A percentile compares a stretch with the other conserved stretches of the same genome.
Conservation (phyloP, 2,329 filamentous ascomycete species). For the Niveomyces coronatus region DNA sequence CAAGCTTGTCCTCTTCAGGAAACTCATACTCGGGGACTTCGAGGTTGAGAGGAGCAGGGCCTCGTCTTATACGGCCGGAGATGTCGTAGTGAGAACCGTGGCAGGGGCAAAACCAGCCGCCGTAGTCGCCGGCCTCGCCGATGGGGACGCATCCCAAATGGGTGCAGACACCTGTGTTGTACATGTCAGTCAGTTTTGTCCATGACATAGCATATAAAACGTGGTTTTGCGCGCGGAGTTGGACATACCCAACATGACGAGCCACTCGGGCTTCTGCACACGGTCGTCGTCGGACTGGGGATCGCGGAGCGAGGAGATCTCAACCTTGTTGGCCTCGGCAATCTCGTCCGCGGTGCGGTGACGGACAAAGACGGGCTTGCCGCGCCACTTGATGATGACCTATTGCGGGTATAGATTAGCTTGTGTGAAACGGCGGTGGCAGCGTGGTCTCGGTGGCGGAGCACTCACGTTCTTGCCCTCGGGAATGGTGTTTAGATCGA, state of each 20-base stretch:
- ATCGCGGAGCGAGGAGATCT: conserved; percentile 76
- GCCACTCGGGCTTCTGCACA: conserved; percentile 97
- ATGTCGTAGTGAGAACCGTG: conserved; percentile 99
- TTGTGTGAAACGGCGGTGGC: not conserved
- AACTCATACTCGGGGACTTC: conserved; percentile 92
- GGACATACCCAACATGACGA: conserved; percentile 88
- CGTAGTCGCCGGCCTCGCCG: conserved; percentile 94
- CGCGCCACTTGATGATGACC: conserved; percentile 99
- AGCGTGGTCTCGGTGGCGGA: not conserved
- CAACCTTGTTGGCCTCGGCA: conserved; percentile 82
- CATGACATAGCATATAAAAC: too few species aligned
- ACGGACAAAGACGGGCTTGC: conserved; percentile 99
- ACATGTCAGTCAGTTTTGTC: conserved; percentile 13
- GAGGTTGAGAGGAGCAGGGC: conserved; percentile 93
- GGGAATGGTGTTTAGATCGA: conserved; percentile 83
- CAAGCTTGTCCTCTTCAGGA: conserved; percentile 74
- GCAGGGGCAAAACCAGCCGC: conserved; percentile 99
- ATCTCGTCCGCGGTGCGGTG: conserved; percentile 93
- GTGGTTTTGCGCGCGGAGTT: too few species aligned
- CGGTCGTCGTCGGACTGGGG: conserved; percentile 85
- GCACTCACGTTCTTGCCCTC: conserved; percentile 95
- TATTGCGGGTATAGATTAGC: conserved; percentile 22
- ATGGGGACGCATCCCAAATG: conserved; percentile 99
- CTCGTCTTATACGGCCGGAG: conserved; percentile 94
- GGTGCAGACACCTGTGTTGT: conserved; percentile 79